Base-by-base conservation (phyloP, 176 grass and related monocot species). In the Aegilops umbellulata region DNA sequence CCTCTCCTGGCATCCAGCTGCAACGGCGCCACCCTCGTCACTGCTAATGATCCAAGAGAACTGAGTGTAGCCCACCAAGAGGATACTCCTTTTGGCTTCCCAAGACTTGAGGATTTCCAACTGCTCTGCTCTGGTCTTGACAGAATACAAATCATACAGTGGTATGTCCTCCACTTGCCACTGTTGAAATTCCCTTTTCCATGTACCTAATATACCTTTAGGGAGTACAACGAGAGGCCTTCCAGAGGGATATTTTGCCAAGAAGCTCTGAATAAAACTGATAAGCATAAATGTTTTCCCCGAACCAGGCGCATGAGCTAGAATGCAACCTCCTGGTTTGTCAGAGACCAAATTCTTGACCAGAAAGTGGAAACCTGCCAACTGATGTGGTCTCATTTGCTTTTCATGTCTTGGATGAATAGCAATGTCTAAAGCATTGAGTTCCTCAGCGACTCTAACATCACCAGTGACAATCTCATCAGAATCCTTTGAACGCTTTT, bases 261-360 rank as follows among this genome's bases (percentile, higher is more conserved):
- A 72, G 67, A 95, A 98, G 74, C 96, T 94, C 88, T 98, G 91
- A 86, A 98, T 89, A 81, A 98, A 98, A 80, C 88, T 90, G 81
- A 94, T 94, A 27, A 95, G 86, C 97, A 95, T 91, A 80, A 92
- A 99, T 44, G 94, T 99, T 80, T 99, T 95, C 32, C 94, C 89
- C 42, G 92, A 93, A 84, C 92, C 97, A 47, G 94, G 95, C 11
- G 94, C 97, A 82, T 96, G 97, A 85, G 92, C 94, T 8, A 98
- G 86, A 87, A 99, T 99, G 77, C 92, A 96, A 82, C 97, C 94
- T 69, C 92, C 92, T 41, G 97, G 90, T 67, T 92, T 96, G 64
- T 94, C 94, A 29, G 75, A 30, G 4, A 91, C 80, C 57, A 96
- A 83, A 87, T 99, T 99, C 81, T 94, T 96, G 77, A 99, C 90